Conservation (phyloP, 805 yeast species). For the Tetrapisispora phaffii region DNA sequence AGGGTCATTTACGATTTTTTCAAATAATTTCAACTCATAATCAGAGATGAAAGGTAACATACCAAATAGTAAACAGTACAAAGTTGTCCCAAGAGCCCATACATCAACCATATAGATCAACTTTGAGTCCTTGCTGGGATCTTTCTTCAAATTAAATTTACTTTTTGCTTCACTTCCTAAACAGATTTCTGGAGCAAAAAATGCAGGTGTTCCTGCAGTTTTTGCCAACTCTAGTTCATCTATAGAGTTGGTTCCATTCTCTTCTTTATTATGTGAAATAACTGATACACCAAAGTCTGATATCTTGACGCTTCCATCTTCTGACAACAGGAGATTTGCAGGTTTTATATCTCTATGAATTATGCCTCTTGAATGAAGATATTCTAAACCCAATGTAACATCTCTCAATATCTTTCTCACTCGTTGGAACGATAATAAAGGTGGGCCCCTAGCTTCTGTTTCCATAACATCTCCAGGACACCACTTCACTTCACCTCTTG, state of each 20-base stretch:
- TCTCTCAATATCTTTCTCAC: slow-evolving; percentile 70
- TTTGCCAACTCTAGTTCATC: slow-evolving; percentile 80
- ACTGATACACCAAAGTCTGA: slow-evolving; percentile 96
- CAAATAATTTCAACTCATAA: slow-evolving; percentile 59
- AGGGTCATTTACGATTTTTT: slow-evolving; percentile 58
- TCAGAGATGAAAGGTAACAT: slow-evolving; percentile 80
- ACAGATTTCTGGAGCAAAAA: slow-evolving; percentile 90
- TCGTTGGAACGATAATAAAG: slow-evolving; percentile 56
- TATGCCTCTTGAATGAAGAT: slow-evolving; percentile 80
- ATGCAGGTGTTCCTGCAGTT: slow-evolving; percentile 97
- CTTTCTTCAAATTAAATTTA: slow-evolving; percentile 15
- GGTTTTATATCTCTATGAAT: slow-evolving; percentile 95
- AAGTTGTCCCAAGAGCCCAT: slow-evolving; percentile 95
- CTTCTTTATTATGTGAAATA: slow-evolving; percentile 14
- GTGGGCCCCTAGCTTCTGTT: slow-evolving; percentile 40
- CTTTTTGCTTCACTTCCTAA: slow-evolving; percentile 34
- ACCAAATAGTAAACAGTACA: slow-evolving; percentile 83
- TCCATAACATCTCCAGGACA: slow-evolving; percentile 33
- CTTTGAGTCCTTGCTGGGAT: slow-evolving; percentile 32
- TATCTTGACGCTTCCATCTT: slow-evolving; percentile 70
- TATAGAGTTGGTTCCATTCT: slow-evolving; percentile 10
- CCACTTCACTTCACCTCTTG: slow-evolving; percentile 89
- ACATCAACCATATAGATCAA: slow-evolving; percentile 82
- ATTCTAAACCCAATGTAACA: slow-evolving; percentile 79
- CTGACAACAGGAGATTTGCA: slow-evolving; percentile 69